These are phyloP conservation scores for Saussurea involucrata DNA, from an alignment of 129 eudicot species.

Conservation along the genomic window DNA sequence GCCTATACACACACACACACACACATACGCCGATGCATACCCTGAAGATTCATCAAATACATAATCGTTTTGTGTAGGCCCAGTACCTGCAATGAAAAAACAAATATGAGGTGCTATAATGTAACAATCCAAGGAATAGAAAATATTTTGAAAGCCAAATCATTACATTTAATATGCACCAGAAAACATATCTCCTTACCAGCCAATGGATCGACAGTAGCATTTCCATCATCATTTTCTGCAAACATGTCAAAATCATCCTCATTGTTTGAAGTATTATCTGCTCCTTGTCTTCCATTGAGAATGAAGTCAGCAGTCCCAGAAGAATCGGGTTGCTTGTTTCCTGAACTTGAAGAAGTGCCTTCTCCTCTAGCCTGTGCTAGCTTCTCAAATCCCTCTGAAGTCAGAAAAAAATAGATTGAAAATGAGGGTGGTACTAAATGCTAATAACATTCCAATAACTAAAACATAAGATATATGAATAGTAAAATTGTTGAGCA, in stretches of 20 bases:
- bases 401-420: neutral
- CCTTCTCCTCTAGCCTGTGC: slow-evolving; percentile 76
- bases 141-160: neutral
- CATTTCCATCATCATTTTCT: slow-evolving; percentile 57
- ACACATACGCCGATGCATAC: slow-evolving; percentile 35
- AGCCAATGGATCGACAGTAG: slow-evolving; percentile 33
- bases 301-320: slow-evolving; percentile 7
- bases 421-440: neutral
- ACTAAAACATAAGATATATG: neutral
- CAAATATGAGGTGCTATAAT: neutral
- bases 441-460: neutral
- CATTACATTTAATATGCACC: neutral
- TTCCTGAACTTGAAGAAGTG: slow-evolving; percentile 32
- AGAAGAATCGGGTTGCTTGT: slow-evolving; percentile 19
- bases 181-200: slow-evolving; percentile 14
- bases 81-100: slow-evolving; percentile 44
- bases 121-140: neutral
- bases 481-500: neutral
- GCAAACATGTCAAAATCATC: slow-evolving; percentile 85
- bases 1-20: neutral
- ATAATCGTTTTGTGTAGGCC: slow-evolving; percentile 57
- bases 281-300: slow-evolving; percentile 21
- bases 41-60: slow-evolving; percentile 84
- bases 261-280: slow-evolving; percentile 24
- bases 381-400: slow-evolving; percentile 91